Evolutionary conservation across 768 basidiomycete species (phyloP), one percentile per base, ranked within the genome.

Genomic region (Podaxis sp.): DNA sequence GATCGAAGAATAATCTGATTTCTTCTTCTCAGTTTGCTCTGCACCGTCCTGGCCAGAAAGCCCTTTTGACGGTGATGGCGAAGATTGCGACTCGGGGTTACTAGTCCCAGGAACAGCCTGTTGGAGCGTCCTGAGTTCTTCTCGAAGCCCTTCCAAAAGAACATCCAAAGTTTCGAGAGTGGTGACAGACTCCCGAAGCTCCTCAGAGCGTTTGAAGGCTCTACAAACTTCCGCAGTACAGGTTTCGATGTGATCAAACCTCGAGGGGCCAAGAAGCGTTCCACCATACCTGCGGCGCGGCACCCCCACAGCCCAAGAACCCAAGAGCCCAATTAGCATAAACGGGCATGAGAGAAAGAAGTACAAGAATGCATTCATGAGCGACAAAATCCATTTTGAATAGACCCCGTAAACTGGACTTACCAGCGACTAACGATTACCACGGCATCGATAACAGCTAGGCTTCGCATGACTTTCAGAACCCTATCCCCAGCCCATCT

Each of bases 391-490:
- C n/a, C 25, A 41, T 36, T 52, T 17, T 17, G 41, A 36, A 19
- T 22, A 51, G 24, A 8, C 24, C 7, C 19, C 46, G 7, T 13
- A 49, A 27, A 47, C 36, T 33, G 55, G 22, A 61, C 73, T 69
- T 71, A 92, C 90, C 92, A 91, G 61, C 93, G 84, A 73, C 84
- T 88, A 41, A 93, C 89, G 64, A 93, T 80, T 11, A 94, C 87
- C 3, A 89, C 89, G 8, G 88, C 90, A 70, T 94, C 93, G 27
- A 93, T 80, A 17, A 87, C 79, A 1, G 85, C 87, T 64, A 85
- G 80, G n/a, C 77, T 75, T 67, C 85, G 80, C 88, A 95, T 89
- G 12, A 85, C 82, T 66, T 81, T 84, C 65, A 90, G 70, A 29
- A 91, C 78, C 63, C 79, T 82, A 15, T 75, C 78, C 27, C 89